Conservation (phyloP, 1,284 basidiomycete species). For the Pseudozyma hubeiensis region DNA sequence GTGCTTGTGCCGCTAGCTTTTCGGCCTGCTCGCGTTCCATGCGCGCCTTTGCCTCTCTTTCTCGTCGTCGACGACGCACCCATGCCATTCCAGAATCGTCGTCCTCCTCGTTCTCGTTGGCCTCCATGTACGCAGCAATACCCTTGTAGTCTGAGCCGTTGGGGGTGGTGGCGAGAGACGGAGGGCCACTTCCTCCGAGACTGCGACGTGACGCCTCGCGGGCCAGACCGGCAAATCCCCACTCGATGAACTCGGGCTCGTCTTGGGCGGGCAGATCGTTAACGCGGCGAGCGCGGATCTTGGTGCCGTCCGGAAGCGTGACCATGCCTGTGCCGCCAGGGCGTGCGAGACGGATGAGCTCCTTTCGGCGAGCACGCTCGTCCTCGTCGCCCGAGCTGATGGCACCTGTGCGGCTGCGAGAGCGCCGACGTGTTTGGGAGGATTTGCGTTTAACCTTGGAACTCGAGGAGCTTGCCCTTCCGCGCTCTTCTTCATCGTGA, state of each 20-base stretch:
- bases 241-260: constrained; percentile 55
- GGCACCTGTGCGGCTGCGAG: constrained; percentile 42
- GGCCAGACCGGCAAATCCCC: constrained; percentile 66
- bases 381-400: constrained; percentile 52
- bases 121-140: constrained; percentile 31
- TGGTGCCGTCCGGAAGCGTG: constrained; percentile 65
- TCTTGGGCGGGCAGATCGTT: constrained; percentile 52
- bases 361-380: constrained; percentile 56
- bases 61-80: constrained; percentile 42
- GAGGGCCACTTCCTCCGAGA: constrained; percentile 36
- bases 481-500: constrained; percentile 47
- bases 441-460: constrained; percentile 34
- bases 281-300: constrained; percentile 62
- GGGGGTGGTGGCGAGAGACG: constrained; percentile 45
- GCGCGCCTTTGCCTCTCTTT: constrained; percentile 38
- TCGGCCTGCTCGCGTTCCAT: constrained; percentile 31
- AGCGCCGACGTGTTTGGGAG: constrained; percentile 37
- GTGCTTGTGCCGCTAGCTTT: constrained; percentile 10
- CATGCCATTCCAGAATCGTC: constrained; percentile 51
- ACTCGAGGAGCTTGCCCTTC: constrained; percentile 15
- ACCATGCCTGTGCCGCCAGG: constrained; percentile 68
- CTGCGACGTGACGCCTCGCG: constrained; percentile 46
- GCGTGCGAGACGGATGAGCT: constrained; percentile 58
- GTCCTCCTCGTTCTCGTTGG: constrained; percentile 40
- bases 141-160: constrained; percentile 38